These are phyloP conservation scores for Croton setiger DNA, from an alignment of 441 rosid species.

Conservation along the genomic window DNA sequence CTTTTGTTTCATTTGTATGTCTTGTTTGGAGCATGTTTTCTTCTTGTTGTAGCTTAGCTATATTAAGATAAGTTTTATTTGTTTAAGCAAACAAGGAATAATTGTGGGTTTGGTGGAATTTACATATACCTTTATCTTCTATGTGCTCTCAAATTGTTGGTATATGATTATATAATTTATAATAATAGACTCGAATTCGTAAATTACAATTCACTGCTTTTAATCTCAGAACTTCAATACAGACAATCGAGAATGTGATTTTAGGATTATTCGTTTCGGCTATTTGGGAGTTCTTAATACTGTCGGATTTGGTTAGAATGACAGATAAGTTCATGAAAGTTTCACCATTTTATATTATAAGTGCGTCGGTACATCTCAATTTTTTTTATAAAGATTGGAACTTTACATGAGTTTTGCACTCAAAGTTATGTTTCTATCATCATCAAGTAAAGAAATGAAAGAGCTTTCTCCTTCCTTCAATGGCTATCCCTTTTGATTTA, in stretches of 20 bases:
- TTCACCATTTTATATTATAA: too few relatives aligned
- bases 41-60: background rate
- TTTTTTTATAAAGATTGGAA: too few relatives aligned
- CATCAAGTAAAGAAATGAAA: background rate
- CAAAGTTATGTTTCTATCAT: background rate
- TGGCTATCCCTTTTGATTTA: background rate
- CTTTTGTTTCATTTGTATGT: background rate
- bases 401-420: background rate
- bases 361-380: too few relatives aligned
- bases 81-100: background rate
- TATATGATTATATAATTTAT: too few relatives aligned
- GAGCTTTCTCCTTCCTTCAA: background rate
- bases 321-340: too few relatives aligned
- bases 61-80: conserved; percentile 12
- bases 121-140: background rate
- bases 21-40: background rate
- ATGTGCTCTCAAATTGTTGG: background rate
- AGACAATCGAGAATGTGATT: too few relatives aligned
- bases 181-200: too few relatives aligned
- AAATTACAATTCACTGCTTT: too few relatives aligned
- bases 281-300: too few relatives aligned
- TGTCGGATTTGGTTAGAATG: too few relatives aligned
- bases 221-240: too few relatives aligned
- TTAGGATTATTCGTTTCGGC: too few relatives aligned
- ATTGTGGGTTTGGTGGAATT: background rate